Evolutionary conservation across 2,329 filamentous ascomycete genomes (phyloP).

Genomic region (Alternaria brassicicola): DNA sequence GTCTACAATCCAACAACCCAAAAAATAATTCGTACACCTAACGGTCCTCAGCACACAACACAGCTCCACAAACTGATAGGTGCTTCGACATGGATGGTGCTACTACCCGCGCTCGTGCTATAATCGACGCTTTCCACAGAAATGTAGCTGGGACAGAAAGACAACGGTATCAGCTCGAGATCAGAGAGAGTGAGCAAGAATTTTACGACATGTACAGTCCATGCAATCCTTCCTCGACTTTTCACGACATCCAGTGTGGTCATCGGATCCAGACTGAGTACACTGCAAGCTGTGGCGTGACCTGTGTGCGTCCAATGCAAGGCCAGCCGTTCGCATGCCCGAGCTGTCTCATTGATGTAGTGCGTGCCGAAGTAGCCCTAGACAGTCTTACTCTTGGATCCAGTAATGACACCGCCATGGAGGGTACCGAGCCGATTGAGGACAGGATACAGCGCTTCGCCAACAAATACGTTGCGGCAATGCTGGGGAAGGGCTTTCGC

Average conservation of each 20-base stretch:
- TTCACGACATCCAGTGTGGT: constrained; percentile 14
- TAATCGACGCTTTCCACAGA: constrained; percentile 8
- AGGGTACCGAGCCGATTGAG: background rate
- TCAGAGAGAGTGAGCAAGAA: constrained; percentile 6
- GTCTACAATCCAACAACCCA: background rate
- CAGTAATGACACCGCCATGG: constrained; percentile 3
- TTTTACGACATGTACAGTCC: constrained; percentile 16
- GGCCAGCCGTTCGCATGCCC: constrained; percentile 12
- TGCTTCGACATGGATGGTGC: constrained; percentile 1
- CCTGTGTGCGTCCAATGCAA: constrained; percentile 3
- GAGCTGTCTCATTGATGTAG: constrained; percentile 10
- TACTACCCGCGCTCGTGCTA: constrained; percentile 8
- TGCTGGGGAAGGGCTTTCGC: constrained; percentile 7
- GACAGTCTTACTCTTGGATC: constrained; percentile 7
- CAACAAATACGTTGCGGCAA: constrained; percentile 1
- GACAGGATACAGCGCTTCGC: constrained; percentile 5
- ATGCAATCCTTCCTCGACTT: constrained; percentile 9
- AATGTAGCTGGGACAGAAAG: constrained; percentile 8
- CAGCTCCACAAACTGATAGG: constrained; percentile 1
- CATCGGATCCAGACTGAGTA: constrained; percentile 16
- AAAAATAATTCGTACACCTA: background rate
- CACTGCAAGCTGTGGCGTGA: constrained; percentile 10
- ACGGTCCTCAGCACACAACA: background rate
- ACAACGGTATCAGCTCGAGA: background rate
- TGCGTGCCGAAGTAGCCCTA: constrained; percentile 14